These are phyloP conservation scores for Xenosphaeropsis pyriputrescens DNA, from an alignment of 2,329 filamentous ascomycete genomes.

Conservation along the genomic window DNA sequence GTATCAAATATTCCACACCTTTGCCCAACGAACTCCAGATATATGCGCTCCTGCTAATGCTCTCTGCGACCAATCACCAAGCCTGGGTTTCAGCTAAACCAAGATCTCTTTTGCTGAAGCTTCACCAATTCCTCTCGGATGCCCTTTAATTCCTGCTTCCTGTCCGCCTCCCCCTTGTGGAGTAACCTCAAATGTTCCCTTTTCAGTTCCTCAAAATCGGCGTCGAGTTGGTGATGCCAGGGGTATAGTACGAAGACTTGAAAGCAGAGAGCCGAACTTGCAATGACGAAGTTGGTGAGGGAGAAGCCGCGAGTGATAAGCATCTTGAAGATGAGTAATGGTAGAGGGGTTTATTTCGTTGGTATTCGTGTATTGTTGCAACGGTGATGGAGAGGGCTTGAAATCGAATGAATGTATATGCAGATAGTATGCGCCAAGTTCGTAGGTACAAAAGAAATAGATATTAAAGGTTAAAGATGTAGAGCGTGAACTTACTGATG, in stretches of 20 bases:
- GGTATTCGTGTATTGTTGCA: not conserved
- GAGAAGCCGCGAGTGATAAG: slow-evolving; percentile 32
- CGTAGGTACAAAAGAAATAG: no score
- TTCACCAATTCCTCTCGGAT: slow-evolving; percentile 5
- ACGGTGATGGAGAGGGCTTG: no score
- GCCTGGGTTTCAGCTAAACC: no score
- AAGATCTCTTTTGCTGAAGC: not conserved
- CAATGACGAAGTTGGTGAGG: slow-evolving; percentile 36
- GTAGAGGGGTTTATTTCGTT: not conserved
- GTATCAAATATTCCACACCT: no score
- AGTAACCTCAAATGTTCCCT: slow-evolving; percentile 25
- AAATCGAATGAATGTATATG: no score
- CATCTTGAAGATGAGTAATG: slow-evolving; percentile 14
- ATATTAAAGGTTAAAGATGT: no score
- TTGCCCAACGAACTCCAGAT: no score
- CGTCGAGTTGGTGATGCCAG: slow-evolving; percentile 36
- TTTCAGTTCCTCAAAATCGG: slow-evolving; percentile 31
- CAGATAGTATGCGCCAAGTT: no score
- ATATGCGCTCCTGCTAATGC: no score
- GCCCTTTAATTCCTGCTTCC: slow-evolving; percentile 4
- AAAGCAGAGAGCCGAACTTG: slow-evolving; percentile 33
- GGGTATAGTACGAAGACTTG: slow-evolving; percentile 40
- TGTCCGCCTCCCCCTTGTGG: slow-evolving; percentile 8
- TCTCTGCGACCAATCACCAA: no score
- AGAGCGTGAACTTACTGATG: no score